Percentiles rank a stretch among this genome's conserved stretches.
Evolutionary conservation across 768 basidiomycete species (phyloP).

Genomic region (Pisolithus sp.): DNA sequence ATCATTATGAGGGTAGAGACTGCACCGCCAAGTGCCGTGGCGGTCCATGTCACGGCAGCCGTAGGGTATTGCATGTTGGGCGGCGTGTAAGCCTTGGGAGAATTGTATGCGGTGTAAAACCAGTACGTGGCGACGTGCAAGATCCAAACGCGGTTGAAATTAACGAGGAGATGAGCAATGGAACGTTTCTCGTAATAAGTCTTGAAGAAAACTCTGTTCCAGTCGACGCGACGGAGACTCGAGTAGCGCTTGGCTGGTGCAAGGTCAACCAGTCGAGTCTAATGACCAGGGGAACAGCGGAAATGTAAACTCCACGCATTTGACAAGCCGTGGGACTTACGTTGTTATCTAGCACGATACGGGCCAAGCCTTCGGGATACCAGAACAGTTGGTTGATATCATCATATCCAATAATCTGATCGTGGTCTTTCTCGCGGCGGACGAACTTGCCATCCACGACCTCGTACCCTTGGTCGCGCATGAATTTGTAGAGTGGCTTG

Average conservation of each 20-base stretch:
- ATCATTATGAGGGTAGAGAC: slow-evolving; percentile 95
- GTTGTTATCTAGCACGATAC: slow-evolving; percentile 84
- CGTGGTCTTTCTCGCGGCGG: slow-evolving; percentile 88
- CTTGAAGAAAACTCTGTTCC: slow-evolving; percentile 96
- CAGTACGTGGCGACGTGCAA: slow-evolving; percentile 89
- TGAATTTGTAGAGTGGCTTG: slow-evolving; percentile 92
- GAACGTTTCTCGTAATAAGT: slow-evolving; percentile 98
- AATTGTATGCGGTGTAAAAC: slow-evolving; percentile 98
- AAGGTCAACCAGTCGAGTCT: slow-evolving; percentile 90
- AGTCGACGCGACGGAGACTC: slow-evolving; percentile 87
- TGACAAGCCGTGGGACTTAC: slow-evolving; percentile 35
- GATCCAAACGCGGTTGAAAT: slow-evolving; percentile 99
- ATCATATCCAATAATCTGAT: slow-evolving; percentile 97
- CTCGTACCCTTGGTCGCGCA: slow-evolving; percentile 97
- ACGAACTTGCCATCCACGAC: slow-evolving; percentile 93
- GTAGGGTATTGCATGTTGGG: slow-evolving; percentile 59
- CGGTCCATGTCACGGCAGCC: slow-evolving; percentile 91
- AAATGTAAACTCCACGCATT: slow-evolving; percentile 1
- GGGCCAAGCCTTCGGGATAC: slow-evolving; percentile 97
- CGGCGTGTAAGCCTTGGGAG: slow-evolving; percentile 84
- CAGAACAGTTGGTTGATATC: slow-evolving; percentile 99
- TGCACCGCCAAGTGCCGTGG: slow-evolving; percentile 91
- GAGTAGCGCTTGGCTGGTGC: slow-evolving; percentile 90
- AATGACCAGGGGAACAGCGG: slow-evolving; percentile 1
- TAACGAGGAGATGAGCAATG: slow-evolving; percentile 86